A percentile compares a stretch with the other conserved stretches of the same genome.
Evolutionary conservation across 2,329 filamentous ascomycete genomes (phyloP).

Genomic region (Stagonosporopsis chrysanthemi): DNA sequence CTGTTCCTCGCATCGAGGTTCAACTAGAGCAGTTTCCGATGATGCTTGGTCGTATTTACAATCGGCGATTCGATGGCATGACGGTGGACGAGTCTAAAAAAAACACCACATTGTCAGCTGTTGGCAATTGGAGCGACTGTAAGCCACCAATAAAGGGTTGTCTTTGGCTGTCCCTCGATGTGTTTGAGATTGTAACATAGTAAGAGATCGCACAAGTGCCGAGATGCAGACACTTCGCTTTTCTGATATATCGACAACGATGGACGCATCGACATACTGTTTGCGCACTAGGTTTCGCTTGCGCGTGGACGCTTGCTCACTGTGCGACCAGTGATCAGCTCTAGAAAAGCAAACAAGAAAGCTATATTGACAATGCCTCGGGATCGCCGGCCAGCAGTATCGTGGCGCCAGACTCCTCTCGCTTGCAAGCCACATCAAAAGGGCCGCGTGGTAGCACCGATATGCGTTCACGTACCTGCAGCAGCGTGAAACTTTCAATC

Average conservation of each 20-base stretch:
- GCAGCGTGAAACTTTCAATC: slow-evolving; percentile 25
- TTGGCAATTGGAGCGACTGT: not conserved
- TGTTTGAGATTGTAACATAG: not conserved
- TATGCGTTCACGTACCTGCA: slow-evolving; percentile 44
- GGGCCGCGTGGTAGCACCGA: slow-evolving; percentile 21
- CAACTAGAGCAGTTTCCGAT: not conserved
- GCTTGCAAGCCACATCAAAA: slow-evolving; percentile 39
- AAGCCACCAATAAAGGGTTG: not conserved
- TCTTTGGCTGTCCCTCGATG: not conserved
- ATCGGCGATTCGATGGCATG: not conserved
- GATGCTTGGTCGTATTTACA: not conserved
- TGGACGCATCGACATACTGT: slow-evolving; percentile 2
- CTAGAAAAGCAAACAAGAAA: slow-evolving; percentile 18
- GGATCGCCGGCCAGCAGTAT: slow-evolving; percentile 34
- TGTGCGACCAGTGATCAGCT: not conserved
- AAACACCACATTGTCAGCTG: not conserved
- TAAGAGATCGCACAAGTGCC: not conserved
- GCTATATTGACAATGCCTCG: slow-evolving; percentile 23
- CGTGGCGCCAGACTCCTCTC: slow-evolving; percentile 36
- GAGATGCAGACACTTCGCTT: not conserved
- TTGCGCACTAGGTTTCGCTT: not conserved
- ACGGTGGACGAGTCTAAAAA: not conserved
- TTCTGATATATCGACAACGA: not conserved
- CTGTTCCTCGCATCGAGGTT: not conserved
- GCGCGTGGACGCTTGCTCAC: not conserved